These are phyloP conservation scores for Adiantum capillusveneris DNA, from an alignment of 75 land plant genomes.

Conservation along the genomic window DNA sequence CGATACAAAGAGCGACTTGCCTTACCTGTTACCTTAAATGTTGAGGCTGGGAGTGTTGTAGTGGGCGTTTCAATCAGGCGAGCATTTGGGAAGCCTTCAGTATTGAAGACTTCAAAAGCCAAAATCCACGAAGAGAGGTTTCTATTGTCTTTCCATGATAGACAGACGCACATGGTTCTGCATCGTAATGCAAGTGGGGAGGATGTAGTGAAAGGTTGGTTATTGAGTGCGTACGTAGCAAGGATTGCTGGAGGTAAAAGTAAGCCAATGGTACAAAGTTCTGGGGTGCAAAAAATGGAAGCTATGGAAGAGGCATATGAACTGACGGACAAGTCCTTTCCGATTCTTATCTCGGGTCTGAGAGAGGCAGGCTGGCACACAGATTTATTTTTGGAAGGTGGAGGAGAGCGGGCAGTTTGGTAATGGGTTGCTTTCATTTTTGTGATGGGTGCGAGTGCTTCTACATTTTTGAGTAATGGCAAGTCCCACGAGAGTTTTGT, in stretches of 20 bases:
- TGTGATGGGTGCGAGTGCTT: no score
- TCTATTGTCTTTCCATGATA: slow-evolving; percentile 37
- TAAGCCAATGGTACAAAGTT: slow-evolving; percentile 3
- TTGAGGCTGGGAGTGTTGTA: slow-evolving; percentile 84
- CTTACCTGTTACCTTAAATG: slow-evolving; percentile 53
- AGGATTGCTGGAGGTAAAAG: slow-evolving; percentile 18
- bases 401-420: slow-evolving; percentile 71
- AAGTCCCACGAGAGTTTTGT: no score
- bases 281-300: slow-evolving; percentile 8
- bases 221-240: slow-evolving; percentile 75
- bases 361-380: slow-evolving; percentile 89
- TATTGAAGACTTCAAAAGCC: slow-evolving; percentile 38
- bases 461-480: no score
- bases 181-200: slow-evolving; percentile 81
- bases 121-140: slow-evolving; percentile 63
- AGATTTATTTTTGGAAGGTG: slow-evolving; percentile 79
- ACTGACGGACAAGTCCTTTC: slow-evolving; percentile 45
- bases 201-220: slow-evolving; percentile 92
- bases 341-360: slow-evolving; percentile 50
- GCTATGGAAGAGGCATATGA: slow-evolving; percentile 53
- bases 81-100: slow-evolving; percentile 54
- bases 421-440: no score
- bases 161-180: slow-evolving; percentile 62
- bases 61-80: slow-evolving; percentile 50
- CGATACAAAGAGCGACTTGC: slow-evolving; percentile 75